Percentiles rank a stretch among this genome's conserved stretches.
These are phyloP conservation scores for Morella rubra DNA, from an alignment of 306 rosid genomes.

Conservation along the genomic window DNA sequence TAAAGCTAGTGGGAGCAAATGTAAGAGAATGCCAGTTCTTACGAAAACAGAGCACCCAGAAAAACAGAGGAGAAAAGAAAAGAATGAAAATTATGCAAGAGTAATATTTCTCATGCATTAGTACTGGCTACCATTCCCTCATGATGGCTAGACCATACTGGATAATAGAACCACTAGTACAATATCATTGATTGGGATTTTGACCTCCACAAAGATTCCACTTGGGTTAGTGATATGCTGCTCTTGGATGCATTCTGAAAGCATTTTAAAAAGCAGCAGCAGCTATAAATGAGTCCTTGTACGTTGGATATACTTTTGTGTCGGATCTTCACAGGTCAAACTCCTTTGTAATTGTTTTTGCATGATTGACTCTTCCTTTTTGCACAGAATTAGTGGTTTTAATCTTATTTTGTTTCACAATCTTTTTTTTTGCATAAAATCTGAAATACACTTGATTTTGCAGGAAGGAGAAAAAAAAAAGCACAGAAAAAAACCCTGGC, in stretches of 20 bases:
- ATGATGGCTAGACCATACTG: neutral
- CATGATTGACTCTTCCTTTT: neutral
- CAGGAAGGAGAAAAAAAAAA: too few species aligned
- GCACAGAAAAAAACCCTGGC: too few species aligned
- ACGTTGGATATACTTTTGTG: neutral
- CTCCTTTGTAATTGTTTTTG: neutral
- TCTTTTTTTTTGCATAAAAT: too few species aligned
- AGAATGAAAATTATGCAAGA: neutral
- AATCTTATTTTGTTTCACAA: neutral
- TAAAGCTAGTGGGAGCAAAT: neutral
- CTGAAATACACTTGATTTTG: too few species aligned
- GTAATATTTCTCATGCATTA: too few species aligned
- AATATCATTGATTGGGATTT: neutral
- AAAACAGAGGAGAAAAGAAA: neutral
- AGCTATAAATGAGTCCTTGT: neutral
- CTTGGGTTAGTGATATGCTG: neutral
- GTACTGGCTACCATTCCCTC: neutral
- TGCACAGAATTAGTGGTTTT: neutral
- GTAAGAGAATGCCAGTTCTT: neutral
- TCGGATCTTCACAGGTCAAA: slow-evolving; percentile 16
- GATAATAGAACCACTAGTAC: neutral
- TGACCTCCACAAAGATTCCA: slow-evolving; percentile 4
- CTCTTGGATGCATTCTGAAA: neutral
- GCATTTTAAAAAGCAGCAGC: neutral
- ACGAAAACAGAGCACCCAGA: too few species aligned